A percentile compares a stretch with the other conserved stretches of the same genome.
These are phyloP conservation scores for Rosa multiflora DNA, from an alignment of 306 rosid species.

Conservation along the genomic window DNA sequence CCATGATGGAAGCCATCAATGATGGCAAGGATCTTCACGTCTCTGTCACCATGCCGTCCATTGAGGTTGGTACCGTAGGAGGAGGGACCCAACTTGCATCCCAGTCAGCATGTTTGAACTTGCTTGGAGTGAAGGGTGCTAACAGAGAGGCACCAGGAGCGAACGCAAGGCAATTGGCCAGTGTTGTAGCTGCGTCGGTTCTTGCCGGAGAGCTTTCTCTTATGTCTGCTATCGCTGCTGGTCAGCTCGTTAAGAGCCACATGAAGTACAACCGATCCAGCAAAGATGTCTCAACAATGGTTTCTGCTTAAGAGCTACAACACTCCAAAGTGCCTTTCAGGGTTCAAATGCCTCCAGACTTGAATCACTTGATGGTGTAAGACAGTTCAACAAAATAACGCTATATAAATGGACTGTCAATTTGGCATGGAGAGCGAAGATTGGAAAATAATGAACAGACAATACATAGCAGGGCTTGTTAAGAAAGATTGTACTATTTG, in stretches of 20 bases:
- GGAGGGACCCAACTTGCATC: constrained; percentile 98
- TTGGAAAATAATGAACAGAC: constrained; percentile 17
- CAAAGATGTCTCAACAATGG: constrained; percentile 48
- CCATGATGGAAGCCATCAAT: constrained; percentile 89
- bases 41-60: constrained; percentile 91
- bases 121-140: constrained; percentile 91
- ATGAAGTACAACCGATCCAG: constrained; percentile 92
- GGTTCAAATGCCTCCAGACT: neutral
- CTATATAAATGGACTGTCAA: neutral
- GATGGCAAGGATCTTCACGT: constrained; percentile 78
- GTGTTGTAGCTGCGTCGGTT: constrained; percentile 80
- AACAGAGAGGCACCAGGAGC: constrained; percentile 72
- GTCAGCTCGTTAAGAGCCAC: constrained; percentile 88
- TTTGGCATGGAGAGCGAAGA: constrained; percentile 6
- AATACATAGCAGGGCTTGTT: constrained; percentile 8
- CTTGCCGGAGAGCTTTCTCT: constrained; percentile 94
- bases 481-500: constrained; percentile 23
- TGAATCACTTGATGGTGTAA: neutral
- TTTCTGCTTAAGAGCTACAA: constrained; percentile 32
- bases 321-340: neutral
- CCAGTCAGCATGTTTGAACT: constrained; percentile 85
- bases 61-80: constrained; percentile 97
- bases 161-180: constrained; percentile 68
- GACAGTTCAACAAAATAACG: constrained; percentile 6
- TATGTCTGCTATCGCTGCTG: constrained; percentile 90